phyloP scores from a whole-genome alignment of 169 alveolate species.

The Cyclospora cayetanensis region DNA sequence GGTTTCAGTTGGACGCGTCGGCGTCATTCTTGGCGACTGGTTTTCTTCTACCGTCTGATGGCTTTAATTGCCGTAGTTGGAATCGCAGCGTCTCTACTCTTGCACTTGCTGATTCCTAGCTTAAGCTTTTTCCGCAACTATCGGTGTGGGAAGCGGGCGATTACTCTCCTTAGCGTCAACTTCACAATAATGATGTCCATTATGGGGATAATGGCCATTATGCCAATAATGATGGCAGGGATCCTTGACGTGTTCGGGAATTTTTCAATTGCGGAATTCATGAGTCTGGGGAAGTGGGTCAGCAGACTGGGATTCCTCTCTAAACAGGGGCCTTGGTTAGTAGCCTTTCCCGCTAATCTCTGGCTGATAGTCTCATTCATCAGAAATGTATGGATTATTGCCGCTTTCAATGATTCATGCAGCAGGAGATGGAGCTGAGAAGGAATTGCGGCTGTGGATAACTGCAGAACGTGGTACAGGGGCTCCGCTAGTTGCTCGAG shows the following conservation, averaged over 20 bases:
- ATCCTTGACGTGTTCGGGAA: constrained; percentile 18
- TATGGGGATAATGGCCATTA: neutral
- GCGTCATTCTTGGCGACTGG: constrained; percentile 43
- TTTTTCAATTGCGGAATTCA: constrained; percentile 42
- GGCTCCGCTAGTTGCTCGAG: neutral
- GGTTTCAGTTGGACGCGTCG: constrained; percentile 43
- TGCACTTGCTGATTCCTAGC: constrained; percentile 19
- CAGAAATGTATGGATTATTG: constrained; percentile 45
- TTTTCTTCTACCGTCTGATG: constrained; percentile 7
- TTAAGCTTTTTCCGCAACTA: constrained; percentile 44
- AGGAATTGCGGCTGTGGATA: constrained; percentile 42
- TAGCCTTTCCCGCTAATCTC: neutral
- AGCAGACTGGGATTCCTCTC: constrained; percentile 31
- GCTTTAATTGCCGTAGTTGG: neutral
- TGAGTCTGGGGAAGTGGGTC: constrained; percentile 31
- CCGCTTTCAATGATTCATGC: constrained; percentile 43
- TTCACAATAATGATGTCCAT: constrained; percentile 19
- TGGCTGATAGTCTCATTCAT: neutral
- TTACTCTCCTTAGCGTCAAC: neutral
- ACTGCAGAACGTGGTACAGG: constrained; percentile 62
- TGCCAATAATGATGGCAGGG: constrained; percentile 21
- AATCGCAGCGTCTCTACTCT: neutral
- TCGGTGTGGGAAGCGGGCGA: constrained; percentile 56
- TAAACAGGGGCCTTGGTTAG: constrained; percentile 62
- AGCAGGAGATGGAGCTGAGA: constrained; percentile 35